Conservation (phyloP, 768 basidiomycete species). For the Brasilioporus rufonigricans region DNA sequence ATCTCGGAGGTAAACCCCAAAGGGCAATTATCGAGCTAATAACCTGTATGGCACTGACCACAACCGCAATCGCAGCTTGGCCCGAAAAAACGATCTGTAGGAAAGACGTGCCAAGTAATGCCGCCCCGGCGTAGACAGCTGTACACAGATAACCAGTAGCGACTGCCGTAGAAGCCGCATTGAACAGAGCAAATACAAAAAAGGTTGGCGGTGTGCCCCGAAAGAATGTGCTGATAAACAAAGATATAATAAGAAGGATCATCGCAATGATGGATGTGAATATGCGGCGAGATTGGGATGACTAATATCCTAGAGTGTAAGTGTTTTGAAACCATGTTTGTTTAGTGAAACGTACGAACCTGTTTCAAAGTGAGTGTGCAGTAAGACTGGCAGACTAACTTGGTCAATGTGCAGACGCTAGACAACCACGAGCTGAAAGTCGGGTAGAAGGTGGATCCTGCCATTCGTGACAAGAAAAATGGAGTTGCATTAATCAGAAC, state of each 20-base stretch:
- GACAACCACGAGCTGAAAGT: background rate
- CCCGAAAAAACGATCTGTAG: background rate
- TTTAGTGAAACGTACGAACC: background rate
- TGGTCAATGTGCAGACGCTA: background rate
- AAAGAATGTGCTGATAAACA: background rate
- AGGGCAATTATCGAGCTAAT: background rate
- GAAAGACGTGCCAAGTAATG: background rate
- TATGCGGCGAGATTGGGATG: background rate
- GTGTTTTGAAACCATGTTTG: too few species aligned
- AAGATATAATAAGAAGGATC: background rate
- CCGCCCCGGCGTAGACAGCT: background rate
- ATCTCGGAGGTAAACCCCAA: background rate
- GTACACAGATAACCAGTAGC: background rate
- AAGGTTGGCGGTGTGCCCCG: background rate
- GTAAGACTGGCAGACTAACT: background rate
- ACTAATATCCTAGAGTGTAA: background rate
- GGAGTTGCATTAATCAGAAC: background rate
- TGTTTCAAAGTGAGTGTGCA: slow-evolving; percentile 1
- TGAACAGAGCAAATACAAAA: background rate
- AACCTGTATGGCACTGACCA: background rate
- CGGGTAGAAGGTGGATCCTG: background rate
- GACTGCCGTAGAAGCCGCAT: background rate
- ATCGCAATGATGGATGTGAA: background rate
- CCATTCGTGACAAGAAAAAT: slow-evolving; percentile 5
- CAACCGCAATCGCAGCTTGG: background rate